phyloP scores from a whole-genome alignment of 371 early-diverging fungal genomes.

The Apophysomyces variabilis region DNA sequence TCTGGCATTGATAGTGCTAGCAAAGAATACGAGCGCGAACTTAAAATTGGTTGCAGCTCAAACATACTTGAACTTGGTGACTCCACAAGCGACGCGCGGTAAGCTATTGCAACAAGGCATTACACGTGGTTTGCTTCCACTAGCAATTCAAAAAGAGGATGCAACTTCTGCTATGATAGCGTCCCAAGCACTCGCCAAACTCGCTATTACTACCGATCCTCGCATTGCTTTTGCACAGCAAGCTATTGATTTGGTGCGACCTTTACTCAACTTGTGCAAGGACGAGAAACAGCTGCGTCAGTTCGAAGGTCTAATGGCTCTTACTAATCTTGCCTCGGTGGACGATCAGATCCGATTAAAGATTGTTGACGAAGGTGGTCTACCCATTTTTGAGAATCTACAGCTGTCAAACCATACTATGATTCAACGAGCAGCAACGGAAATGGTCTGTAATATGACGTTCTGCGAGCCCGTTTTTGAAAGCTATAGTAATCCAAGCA shows the following conservation, averaged over 20 bases:
- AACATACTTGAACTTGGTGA: constrained; percentile 70
- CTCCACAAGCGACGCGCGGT: constrained; percentile 74
- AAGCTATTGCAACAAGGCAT: constrained; percentile 85
- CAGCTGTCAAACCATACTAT: constrained; percentile 80
- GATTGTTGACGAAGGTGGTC: constrained; percentile 61
- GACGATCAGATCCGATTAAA: constrained; percentile 55
- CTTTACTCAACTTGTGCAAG: constrained; percentile 62
- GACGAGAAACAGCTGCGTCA: constrained; percentile 71
- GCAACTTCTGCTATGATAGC: constrained; percentile 42
- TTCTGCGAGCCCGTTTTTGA: constrained; percentile 82
- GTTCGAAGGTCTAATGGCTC: constrained; percentile 91
- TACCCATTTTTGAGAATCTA: constrained; percentile 74
- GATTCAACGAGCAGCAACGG: constrained; percentile 93
- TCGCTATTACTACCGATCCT: constrained; percentile 91
- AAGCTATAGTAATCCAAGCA: constrained; percentile 58
- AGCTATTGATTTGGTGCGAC: constrained; percentile 65
- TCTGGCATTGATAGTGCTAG: constrained; percentile 55
- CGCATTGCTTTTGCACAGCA: constrained; percentile 79
- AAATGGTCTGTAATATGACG: constrained; percentile 93
- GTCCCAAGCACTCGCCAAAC: constrained; percentile 87
- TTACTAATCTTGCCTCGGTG: constrained; percentile 87
- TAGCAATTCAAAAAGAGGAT: constrained; percentile 34
- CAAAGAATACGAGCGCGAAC: constrained; percentile 60
- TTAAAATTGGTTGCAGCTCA: constrained; percentile 70
- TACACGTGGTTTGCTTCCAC: constrained; percentile 63